Base-by-base conservation (phyloP, 2,329 filamentous ascomycete genomes). In the Fusarium pilosicola region DNA sequence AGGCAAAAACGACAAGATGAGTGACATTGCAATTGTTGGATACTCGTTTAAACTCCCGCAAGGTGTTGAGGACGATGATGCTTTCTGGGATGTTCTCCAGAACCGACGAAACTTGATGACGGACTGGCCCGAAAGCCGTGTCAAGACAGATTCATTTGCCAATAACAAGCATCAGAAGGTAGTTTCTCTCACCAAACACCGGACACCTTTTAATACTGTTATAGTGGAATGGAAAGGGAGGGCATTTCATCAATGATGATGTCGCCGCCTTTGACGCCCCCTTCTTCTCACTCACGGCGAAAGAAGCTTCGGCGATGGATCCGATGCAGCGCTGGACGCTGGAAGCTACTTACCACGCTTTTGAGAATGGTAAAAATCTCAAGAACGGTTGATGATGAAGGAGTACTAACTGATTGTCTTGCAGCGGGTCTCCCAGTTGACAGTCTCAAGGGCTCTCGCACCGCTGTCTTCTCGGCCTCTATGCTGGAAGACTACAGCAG, bases 31-130 rank as follows among this genome's bases (percentile, higher is more conserved):
- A 13, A 65, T 85, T 12, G 69, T 85, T 14, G 83, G 83, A 8
- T 79, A 80, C 41, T 80, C 82, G 20, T 81, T 82, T 54, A 83
- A 81, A 61, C 77, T 85, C 3, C 83, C 84, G 5, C 80, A 82
- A 38, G 80, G 76, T 41, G 72, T 78, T 9, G 71, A 80, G 0
- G 77, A 83, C 39, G 79, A 78, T 13, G 63, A 63, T 12, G 71
- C 62, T 24, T 79, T 84, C n/a, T 83, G 82, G 82, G 73, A 83
- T 7, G 73, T 78, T 6, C 76, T 84, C 12, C 44, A 80, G 38
- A 30, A n/a, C n/a, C 38, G 39, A 18, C 57, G 30, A 48, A 65
- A 65, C 22, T 10, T 65, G 46, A 54, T 52, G 57, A 54, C 45
- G 0, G 38, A 48, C 15, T 65, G 62, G 56, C 62, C 57, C 2